These are phyloP conservation scores for Cinnamomum chago DNA, from an alignment of 164 flowering plant species.

Conservation along the genomic window DNA sequence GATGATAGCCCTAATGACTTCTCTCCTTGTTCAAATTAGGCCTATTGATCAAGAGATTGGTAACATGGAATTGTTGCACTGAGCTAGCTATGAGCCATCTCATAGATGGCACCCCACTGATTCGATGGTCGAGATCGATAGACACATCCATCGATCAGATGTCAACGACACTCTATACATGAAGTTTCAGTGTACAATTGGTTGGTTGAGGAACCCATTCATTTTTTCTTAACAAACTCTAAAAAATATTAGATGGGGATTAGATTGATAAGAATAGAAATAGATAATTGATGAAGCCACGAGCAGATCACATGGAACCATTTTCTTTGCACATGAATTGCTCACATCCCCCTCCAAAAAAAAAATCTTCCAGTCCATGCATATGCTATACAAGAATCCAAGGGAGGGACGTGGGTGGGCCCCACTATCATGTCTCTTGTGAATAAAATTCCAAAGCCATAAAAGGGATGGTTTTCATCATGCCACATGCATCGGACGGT, in stretches of 20 bases:
- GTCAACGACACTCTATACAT: neutral
- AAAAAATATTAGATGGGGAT: no score
- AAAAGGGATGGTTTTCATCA: neutral
- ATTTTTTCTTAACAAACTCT: no score
- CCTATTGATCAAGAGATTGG: neutral
- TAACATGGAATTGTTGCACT: neutral
- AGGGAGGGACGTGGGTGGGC: slow-evolving; percentile 1
- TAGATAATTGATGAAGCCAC: neutral
- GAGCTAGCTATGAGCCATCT: no score
- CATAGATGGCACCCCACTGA: neutral
- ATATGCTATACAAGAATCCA: neutral
- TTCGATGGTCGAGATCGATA: neutral
- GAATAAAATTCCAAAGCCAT: neutral
- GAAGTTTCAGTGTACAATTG: neutral
- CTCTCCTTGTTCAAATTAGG: neutral
- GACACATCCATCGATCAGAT: neutral
- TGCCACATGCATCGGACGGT: neutral
- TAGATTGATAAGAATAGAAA: neutral
- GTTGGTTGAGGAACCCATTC: neutral
- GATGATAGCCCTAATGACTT: neutral
- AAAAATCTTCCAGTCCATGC: neutral
- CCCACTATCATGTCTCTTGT: neutral
- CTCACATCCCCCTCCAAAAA: neutral
- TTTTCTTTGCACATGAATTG: neutral
- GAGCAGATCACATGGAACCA: neutral